These are phyloP conservation scores for Musa troglodytarum DNA, from an alignment of 176 grass and related monocot genomes.

Conservation along the genomic window DNA sequence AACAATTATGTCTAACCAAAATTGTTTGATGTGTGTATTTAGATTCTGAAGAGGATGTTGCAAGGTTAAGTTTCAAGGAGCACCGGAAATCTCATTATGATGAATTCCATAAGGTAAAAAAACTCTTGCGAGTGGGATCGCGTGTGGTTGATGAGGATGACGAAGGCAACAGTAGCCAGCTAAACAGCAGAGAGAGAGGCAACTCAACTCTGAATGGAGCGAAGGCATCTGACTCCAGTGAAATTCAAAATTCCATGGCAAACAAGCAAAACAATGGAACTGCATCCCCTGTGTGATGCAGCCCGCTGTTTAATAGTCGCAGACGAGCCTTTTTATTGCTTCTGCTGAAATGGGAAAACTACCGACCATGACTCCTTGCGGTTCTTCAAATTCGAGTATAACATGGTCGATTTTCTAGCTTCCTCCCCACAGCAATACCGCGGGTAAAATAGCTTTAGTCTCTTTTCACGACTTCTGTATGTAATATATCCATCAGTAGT, in stretches of 20 bases:
- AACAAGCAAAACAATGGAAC: slow-evolving; percentile 1
- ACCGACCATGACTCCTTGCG: too few relatives aligned
- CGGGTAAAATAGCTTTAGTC: background rate
- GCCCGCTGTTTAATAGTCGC: background rate
- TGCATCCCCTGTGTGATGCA: background rate
- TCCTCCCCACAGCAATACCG: too few relatives aligned
- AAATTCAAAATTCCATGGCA: background rate
- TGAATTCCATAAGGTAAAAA: slow-evolving; percentile 68
- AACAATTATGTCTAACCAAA: background rate
- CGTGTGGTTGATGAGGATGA: slow-evolving; percentile 38
- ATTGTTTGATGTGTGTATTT: slow-evolving; percentile 4
- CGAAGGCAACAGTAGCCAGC: slow-evolving; percentile 18
- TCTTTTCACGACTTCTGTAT: background rate
- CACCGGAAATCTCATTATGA: slow-evolving; percentile 72
- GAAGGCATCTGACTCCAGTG: background rate
- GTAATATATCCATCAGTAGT: background rate
- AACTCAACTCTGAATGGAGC: background rate
- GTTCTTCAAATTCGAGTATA: too few relatives aligned
- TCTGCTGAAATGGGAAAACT: too few relatives aligned
- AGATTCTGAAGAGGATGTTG: slow-evolving; percentile 29
- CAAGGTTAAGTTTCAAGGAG: slow-evolving; percentile 68
- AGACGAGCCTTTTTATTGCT: background rate
- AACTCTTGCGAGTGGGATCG: slow-evolving; percentile 44
- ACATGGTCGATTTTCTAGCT: too few relatives aligned
- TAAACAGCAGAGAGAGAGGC: slow-evolving; percentile 4